Percentiles rank a stretch among this genome's conserved stretches.
These are phyloP conservation scores for Leccinum subgranulosum DNA, from an alignment of 768 basidiomycete genomes.

Conservation along the genomic window DNA sequence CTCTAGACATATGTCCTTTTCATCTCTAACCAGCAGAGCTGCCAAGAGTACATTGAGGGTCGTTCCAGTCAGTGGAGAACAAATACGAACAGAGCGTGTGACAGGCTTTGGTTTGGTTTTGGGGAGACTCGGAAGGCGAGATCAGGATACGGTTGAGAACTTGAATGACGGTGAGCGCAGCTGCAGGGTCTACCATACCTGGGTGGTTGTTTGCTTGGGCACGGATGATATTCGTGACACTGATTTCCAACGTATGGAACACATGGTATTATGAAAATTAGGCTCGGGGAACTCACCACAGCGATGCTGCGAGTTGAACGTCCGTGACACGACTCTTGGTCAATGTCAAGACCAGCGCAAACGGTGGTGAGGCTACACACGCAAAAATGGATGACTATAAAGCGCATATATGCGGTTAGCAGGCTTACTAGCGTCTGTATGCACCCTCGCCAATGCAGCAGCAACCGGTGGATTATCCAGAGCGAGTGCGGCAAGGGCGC, in stretches of 20 bases:
- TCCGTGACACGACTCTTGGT: conserved; percentile 58
- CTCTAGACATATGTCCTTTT: conserved; percentile 58
- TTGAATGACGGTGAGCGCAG: conserved; percentile 62
- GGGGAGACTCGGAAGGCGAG: conserved; percentile 38
- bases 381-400: neutral
- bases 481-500: conserved; percentile 61
- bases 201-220: conserved; percentile 37
- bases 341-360: conserved; percentile 46
- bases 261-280: neutral
- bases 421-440: conserved; percentile 37
- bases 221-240: conserved; percentile 62
- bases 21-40: conserved; percentile 72
- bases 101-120: conserved; percentile 62
- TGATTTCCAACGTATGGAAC: conserved; percentile 21
- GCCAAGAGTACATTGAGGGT: neutral
- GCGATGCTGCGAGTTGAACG: conserved; percentile 65
- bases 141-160: conserved; percentile 61
- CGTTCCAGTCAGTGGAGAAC: neutral
- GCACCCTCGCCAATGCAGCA: conserved; percentile 41
- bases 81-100: conserved; percentile 64
- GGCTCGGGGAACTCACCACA: conserved; percentile 48
- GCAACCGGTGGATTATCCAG: conserved; percentile 61
- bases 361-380: conserved; percentile 11
- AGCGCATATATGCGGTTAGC: conserved; percentile 19
- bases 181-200: conserved; percentile 39